A percentile compares a stretch with the other conserved stretches of the same genome.
These are phyloP conservation scores for Protea cynaroides DNA, from an alignment of 164 flowering plant genomes.

Conservation along the genomic window DNA sequence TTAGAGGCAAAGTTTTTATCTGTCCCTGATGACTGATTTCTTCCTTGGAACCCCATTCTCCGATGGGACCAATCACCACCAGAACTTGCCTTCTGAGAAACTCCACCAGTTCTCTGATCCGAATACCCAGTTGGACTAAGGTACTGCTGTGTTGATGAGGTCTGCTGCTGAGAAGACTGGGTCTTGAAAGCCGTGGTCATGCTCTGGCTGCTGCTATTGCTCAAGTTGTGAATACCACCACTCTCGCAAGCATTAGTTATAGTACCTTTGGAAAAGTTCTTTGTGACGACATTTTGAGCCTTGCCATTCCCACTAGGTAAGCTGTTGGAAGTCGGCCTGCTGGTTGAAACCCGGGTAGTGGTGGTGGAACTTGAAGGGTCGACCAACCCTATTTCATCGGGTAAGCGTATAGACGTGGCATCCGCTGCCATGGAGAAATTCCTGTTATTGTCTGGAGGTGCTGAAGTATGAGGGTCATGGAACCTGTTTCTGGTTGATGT, in stretches of 20 bases:
- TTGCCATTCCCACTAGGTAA: conserved; percentile 13
- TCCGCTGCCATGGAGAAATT: conserved; percentile 29
- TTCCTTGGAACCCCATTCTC: conserved; percentile 56
- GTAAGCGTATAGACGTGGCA: conserved; percentile 36
- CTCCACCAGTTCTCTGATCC: conserved; percentile 48
- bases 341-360: conserved; percentile 15
- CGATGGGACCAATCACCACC: conserved; percentile 63
- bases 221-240: conserved; percentile 11
- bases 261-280: conserved; percentile 27
- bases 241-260: conserved; percentile 24
- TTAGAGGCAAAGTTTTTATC: conserved; percentile 51
- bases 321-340: conserved; percentile 17
- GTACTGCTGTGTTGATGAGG: conserved; percentile 38
- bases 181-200: conserved; percentile 22
- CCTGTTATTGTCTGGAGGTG: conserved; percentile 32
- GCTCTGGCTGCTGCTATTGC: conserved; percentile 25
- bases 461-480: conserved; percentile 33
- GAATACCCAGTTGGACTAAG: conserved; percentile 36
- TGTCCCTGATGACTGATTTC: conserved; percentile 47
- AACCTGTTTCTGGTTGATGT: conserved; percentile 39
- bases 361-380: conserved; percentile 33
- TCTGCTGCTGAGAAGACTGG: conserved; percentile 42
- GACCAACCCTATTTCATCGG: conserved; percentile 56
- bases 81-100: conserved; percentile 39
- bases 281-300: conserved; percentile 17